These are phyloP conservation scores for Veloporphyrellus conicus DNA, from an alignment of 1,284 basidiomycete species.

Conservation along the genomic window DNA sequence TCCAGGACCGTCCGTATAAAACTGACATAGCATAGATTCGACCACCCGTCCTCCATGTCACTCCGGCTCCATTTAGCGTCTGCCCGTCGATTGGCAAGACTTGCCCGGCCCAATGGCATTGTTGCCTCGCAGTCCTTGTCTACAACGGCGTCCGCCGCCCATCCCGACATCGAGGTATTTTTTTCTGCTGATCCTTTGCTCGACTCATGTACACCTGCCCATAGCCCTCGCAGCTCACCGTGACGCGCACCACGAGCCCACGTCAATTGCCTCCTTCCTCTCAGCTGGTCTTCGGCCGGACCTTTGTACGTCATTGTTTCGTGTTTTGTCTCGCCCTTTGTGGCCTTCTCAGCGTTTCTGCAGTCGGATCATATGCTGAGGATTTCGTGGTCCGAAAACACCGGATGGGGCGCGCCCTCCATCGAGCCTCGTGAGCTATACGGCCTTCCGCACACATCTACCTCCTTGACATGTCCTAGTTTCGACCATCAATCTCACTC, in stretches of 20 bases:
- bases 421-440: constrained; percentile 73
- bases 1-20: constrained; percentile 21
- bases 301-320: constrained; percentile 69
- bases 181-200: background rate
- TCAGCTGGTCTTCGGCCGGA: constrained; percentile 62
- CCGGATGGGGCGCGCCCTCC: constrained; percentile 80
- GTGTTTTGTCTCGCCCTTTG: constrained; percentile 4
- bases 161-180: constrained; percentile 27
- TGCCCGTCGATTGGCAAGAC: constrained; percentile 8
- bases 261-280: constrained; percentile 51
- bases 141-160: background rate
- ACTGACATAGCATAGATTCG: constrained; percentile 11
- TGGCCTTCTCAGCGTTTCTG: constrained; percentile 9
- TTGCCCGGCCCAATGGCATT: constrained; percentile 1
- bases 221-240: constrained; percentile 47
- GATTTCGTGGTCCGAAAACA: constrained; percentile 69
- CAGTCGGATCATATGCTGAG: constrained; percentile 93
- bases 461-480: constrained; percentile 42
- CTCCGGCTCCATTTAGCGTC: constrained; percentile 10
- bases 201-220: background rate
- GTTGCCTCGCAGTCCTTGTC: constrained; percentile 13
- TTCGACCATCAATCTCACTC: constrained; percentile 71
- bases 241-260: constrained; percentile 49
- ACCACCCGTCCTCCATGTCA: constrained; percentile 18
- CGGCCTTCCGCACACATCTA: background rate